Evolutionary conservation across 2,329 filamentous ascomycete genomes (phyloP).

Genomic region (Ascochyta viciae-villosae): DNA sequence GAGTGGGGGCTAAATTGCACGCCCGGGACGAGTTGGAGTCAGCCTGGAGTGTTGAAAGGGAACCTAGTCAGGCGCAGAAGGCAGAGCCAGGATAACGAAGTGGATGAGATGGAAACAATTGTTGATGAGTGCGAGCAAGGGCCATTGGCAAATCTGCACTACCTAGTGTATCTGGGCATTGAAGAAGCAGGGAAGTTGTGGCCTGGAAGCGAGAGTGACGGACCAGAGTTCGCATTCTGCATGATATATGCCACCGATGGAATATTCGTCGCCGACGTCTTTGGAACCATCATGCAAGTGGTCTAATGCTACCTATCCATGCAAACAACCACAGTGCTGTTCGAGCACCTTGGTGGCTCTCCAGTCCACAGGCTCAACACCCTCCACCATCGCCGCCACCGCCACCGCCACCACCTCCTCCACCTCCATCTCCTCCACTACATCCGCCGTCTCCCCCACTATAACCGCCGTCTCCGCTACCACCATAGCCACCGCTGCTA

Average conservation of each 20-base stretch:
- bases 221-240: conserved; percentile 11
- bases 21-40: conserved; percentile 3
- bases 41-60: conserved; percentile 8
- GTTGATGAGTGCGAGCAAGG: not conserved
- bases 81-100: not conserved
- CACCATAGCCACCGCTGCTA: not conserved
- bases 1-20: conserved; percentile 6
- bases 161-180: conserved; percentile 22
- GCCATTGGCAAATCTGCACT: conserved; percentile 11
- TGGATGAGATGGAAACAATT: too few relatives aligned
- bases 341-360: not conserved
- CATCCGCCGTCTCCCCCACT: not conserved
- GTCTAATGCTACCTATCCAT: too few relatives aligned
- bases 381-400: not conserved
- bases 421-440: not conserved
- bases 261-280: not conserved
- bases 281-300: too few relatives aligned
- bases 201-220: conserved; percentile 5
- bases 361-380: not conserved
- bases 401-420: conserved; percentile 6
- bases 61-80: not conserved
- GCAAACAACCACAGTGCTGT: not conserved
- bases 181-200: conserved; percentile 14
- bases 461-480: not conserved
- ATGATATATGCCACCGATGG: not conserved